Percentiles rank a stretch among this genome's conserved stretches.
Evolutionary conservation across 108 stramenopile genomes (phyloP).

Genomic region (Epithemia pelagica): DNA sequence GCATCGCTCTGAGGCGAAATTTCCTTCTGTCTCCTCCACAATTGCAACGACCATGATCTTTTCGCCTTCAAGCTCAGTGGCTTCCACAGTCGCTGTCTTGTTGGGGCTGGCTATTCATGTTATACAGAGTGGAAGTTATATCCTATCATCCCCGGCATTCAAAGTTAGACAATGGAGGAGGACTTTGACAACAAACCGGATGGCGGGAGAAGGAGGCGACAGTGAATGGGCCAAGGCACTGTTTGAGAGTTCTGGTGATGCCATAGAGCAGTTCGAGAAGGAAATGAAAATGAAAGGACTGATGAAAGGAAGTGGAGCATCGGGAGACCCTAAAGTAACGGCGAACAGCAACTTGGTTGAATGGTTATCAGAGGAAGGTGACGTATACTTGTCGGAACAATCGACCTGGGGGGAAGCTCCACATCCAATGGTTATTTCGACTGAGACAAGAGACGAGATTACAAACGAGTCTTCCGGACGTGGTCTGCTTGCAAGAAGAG

Average conservation of each 20-base stretch:
- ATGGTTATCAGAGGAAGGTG: slow-evolving; percentile 78
- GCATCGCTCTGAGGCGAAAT: too few species aligned
- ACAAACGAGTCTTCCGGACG: slow-evolving; percentile 91
- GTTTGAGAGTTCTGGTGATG: slow-evolving; percentile 38
- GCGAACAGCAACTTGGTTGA: slow-evolving; percentile 64
- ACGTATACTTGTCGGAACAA: slow-evolving; percentile 68
- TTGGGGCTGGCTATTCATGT: too few species aligned
- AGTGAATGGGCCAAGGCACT: slow-evolving; percentile 73
- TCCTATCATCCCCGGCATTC: too few species aligned
- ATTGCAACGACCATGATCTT: too few species aligned
- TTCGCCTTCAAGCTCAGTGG: too few species aligned
- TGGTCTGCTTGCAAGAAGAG: slow-evolving; percentile 79
- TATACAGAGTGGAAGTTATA: too few species aligned
- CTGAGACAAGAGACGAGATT: slow-evolving; percentile 86
- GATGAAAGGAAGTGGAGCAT: slow-evolving; percentile 34
- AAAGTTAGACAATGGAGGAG: too few species aligned
- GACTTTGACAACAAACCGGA: too few species aligned
- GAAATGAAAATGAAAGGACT: slow-evolving; percentile 85
- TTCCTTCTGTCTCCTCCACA: too few species aligned
- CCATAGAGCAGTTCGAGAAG: slow-evolving; percentile 65
- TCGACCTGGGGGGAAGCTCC: slow-evolving; percentile 91
- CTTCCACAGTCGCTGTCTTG: too few species aligned
- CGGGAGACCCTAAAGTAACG: slow-evolving; percentile 49
- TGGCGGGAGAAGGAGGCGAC: slow-evolving; percentile 56
- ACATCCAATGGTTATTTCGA: slow-evolving; percentile 90